Evolutionary conservation across 768 basidiomycete species (phyloP), one percentile per base, ranked within the genome.

Genomic region (Lactifluus echinatus): DNA sequence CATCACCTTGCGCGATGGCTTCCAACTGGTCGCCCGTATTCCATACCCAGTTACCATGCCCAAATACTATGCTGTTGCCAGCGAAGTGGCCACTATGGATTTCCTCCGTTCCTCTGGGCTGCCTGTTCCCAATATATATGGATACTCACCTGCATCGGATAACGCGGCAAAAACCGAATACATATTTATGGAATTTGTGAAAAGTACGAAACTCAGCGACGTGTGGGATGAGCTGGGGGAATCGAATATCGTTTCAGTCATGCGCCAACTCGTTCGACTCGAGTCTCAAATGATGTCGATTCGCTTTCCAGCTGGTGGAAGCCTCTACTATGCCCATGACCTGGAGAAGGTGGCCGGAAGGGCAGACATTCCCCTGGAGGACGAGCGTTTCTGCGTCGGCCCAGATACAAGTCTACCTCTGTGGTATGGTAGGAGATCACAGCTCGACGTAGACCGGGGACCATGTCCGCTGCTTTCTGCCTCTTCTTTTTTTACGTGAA

Each of bases 401-500:
- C 68, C 70, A 65, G 79, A 79, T 69, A 62, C 66, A 8, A 73
- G 71, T 2, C 44, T 75, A 59, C 63, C 28, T 64, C n/a, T 79
- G 67, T 81, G 78, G 78, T 76, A 68, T 63, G 76, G 79, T 1
- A 74, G 75, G 67, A 76, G 79, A 56, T 69, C 75, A 57, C 66
- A 75, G 71, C 77, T 79, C 57, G 72, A 77, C 57, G 69, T 79
- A 50, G 63, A 76, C 55, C 66, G 79, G 58, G 78, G 79, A 75
- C 78, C 79, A 53, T 79, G 79, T 79, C 74, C 11, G 75, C 63
- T 66, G 21, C 66, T 72, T 61, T 68, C 62, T 69, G 49, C 66
- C 62, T 70, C 63, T 71, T 68, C 50, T 26, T 56, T 55, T 26
- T 37, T 62, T 54, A 57, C 65, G 66, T 56, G 53, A 71, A 74